Evolutionary conservation across 1,284 basidiomycete genomes (phyloP).

Genomic region (Leucoagaricus sp.): DNA sequence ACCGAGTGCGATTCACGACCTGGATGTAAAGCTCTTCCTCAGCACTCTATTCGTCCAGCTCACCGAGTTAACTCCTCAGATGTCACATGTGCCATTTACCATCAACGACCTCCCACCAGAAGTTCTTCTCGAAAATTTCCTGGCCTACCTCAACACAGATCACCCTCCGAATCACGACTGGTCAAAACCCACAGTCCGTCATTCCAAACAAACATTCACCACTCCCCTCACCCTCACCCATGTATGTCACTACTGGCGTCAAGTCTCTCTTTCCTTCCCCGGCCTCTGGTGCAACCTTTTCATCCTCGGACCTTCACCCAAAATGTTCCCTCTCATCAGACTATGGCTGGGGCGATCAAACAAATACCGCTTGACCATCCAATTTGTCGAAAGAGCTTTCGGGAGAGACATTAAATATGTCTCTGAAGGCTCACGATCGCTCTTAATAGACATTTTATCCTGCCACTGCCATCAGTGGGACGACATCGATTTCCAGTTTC

Average conservation of each 20-base stretch:
- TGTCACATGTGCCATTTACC: too few relatives aligned
- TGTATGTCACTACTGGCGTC: neutral
- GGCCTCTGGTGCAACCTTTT: neutral
- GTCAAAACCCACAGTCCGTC: neutral
- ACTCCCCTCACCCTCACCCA: constrained; percentile 1
- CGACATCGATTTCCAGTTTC: neutral
- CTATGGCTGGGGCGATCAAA: neutral
- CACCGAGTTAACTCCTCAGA: too few relatives aligned
- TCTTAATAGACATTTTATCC: too few relatives aligned
- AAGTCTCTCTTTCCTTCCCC: neutral
- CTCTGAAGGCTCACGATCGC: neutral
- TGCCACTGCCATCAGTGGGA: too few relatives aligned
- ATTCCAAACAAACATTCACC: neutral
- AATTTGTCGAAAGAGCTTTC: neutral
- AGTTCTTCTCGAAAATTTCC: too few relatives aligned
- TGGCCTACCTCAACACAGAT: too few relatives aligned
- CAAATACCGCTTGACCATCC: neutral
- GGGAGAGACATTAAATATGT: neutral
- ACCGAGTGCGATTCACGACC: too few relatives aligned
- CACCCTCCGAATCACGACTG: neutral
- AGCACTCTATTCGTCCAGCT: too few relatives aligned
- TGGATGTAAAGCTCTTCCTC: too few relatives aligned
- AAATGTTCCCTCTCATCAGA: neutral
- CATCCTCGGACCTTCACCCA: neutral
- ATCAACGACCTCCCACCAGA: too few relatives aligned